These are phyloP conservation scores for Tephrocybe sp. DNA, from an alignment of 768 basidiomycete genomes.

Conservation along the genomic window DNA sequence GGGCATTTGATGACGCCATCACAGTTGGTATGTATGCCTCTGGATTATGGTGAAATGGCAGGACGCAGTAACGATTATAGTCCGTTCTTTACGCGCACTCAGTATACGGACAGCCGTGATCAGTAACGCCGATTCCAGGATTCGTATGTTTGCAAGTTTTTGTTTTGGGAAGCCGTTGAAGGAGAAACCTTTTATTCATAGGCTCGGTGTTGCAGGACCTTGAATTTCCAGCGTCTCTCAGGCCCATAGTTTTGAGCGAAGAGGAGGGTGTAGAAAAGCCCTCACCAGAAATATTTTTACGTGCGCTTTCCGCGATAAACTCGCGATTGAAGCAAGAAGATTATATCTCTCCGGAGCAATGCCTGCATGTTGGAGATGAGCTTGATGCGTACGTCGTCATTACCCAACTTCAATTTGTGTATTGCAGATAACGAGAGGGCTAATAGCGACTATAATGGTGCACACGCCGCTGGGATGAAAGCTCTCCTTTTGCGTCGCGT, in stretches of 20 bases:
- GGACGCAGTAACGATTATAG: constrained; percentile 29
- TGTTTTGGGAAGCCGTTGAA: not conserved
- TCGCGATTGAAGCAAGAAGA: constrained; percentile 6
- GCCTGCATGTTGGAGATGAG: constrained; percentile 79
- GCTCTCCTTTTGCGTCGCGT: constrained; percentile 18
- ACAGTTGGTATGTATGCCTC: constrained; percentile 39
- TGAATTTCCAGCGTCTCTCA: constrained; percentile 45
- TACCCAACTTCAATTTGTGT: not conserved
- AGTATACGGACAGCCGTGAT: constrained; percentile 56
- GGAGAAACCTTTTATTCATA: constrained; percentile 15
- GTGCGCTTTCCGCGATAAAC: constrained; percentile 38
- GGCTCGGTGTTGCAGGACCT: constrained; percentile 62
- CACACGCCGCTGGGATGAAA: constrained; percentile 20
- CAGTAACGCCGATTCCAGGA: constrained; percentile 73
- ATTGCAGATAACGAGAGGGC: not conserved
- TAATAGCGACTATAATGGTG: constrained; percentile 20
- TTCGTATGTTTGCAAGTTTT: constrained; percentile 58
- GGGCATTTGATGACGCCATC: constrained; percentile 51
- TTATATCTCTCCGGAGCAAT: constrained; percentile 38
- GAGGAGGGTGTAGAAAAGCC: constrained; percentile 74
- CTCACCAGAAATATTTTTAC: constrained; percentile 52
- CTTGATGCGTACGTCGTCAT: constrained; percentile 48
- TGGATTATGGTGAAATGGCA: not conserved
- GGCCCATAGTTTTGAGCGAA: constrained; percentile 68
- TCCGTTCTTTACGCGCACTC: constrained; percentile 42